Evolutionary conservation across 2,329 filamentous ascomycete species (phyloP), one percentile per base, ranked within the genome.

Genomic region (Cercospora sojina): DNA sequence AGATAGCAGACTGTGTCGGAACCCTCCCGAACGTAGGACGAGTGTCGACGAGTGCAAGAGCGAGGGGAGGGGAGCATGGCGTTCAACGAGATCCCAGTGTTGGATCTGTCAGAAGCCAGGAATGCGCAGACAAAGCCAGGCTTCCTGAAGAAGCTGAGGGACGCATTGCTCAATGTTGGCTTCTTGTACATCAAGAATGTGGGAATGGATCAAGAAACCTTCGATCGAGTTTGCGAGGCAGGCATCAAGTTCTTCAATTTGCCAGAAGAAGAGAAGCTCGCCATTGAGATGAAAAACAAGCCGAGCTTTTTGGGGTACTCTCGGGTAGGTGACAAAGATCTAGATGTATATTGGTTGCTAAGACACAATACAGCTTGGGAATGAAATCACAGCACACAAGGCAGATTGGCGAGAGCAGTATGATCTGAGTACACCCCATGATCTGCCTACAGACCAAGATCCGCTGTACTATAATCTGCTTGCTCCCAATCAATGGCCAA

Each of bases 161-260:
- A 90, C 78, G 91, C 91, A 0, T 81, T 96, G 32, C 86, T 96
- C 73, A 90, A 94, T 76, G 91, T 96, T n/a, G 92, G 92, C 1
- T 96, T 96, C 74, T 78, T 96, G 23, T 96, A 96, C 75, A 85
- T 96, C 68, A 90, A 89, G 75, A 93, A 96, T 74, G 89, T 91
- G 2, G 90, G 90, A 23, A 88, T 94, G 59, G 83, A 89, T 5
- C 84, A 89, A 16, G 81, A 85, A 43, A 80, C 94, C 61, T 87
- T 91, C 72, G 75, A 85, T 25, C 79, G 84, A 68, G 91, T 94
- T 27, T 87, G 92, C 62, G 74, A 80, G 2, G 84, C 92, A 74
- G 91, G 90, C 53, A 87, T 86, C 62, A 82, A 80, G 0, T 95
- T 96, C 79, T 96, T 96, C 73, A 87, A 91, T 67, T 83, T 96